phyloP scores from a whole-genome alignment of 176 grass and related monocot species.

The Otatea glauca region DNA sequence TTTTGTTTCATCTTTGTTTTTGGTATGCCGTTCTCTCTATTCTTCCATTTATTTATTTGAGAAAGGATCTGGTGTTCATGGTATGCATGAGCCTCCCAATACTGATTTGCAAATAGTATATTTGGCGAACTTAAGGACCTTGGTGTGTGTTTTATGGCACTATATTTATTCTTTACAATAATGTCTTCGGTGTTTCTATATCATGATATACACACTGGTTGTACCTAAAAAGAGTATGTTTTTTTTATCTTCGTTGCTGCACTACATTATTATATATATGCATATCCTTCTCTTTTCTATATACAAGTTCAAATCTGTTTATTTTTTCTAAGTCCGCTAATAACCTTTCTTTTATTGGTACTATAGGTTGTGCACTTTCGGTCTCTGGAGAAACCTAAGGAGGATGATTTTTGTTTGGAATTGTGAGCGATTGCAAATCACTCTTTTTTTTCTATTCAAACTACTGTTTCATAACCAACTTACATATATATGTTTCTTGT shows the following conservation, averaged over 20 bases:
- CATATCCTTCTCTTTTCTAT: conserved; percentile 4
- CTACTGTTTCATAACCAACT: conserved; percentile 27
- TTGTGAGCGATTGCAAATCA: conserved; percentile 60
- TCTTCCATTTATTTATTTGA: conserved; percentile 26
- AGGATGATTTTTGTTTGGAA: conserved; percentile 92
- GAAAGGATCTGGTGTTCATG: conserved; percentile 26
- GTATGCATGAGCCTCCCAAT: conserved; percentile 18
- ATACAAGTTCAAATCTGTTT: conserved; percentile 6
- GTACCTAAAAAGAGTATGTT: neutral
- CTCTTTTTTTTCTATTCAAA: neutral
- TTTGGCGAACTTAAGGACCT: neutral
- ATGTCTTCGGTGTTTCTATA: conserved; percentile 6
- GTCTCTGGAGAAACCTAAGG: conserved; percentile 88
- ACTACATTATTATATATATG: conserved; percentile 26
- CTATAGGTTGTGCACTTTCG: conserved; percentile 93
- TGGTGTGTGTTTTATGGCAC: conserved; percentile 24
- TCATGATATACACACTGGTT: neutral
- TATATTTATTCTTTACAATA: conserved; percentile 10
- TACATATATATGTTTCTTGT: conserved; percentile 38
- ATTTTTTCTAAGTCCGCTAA: neutral
- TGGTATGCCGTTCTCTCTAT: neutral
- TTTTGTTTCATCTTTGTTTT: neutral
- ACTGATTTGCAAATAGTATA: neutral
- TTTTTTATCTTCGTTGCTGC: conserved; percentile 19
- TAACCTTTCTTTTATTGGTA: conserved; percentile 31